Percentiles rank a stretch among this genome's conserved stretches.
These are phyloP conservation scores for Grosmannia huntii DNA, from an alignment of 2,329 filamentous ascomycete species.

Conservation along the genomic window DNA sequence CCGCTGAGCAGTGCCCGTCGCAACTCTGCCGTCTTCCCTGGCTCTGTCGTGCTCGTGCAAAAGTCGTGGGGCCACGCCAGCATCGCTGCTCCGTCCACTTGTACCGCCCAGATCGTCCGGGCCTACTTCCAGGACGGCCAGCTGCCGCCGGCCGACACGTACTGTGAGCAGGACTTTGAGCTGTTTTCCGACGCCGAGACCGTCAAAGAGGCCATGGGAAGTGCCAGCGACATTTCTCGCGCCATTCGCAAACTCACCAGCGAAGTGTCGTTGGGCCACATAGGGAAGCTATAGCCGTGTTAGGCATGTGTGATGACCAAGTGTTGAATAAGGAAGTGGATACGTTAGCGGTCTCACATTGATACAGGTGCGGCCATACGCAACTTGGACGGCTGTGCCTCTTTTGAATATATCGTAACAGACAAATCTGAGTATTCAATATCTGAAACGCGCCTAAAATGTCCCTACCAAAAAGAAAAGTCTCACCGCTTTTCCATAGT, in stretches of 20 bases:
- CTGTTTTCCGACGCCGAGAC: neutral
- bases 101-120: slow-evolving; percentile 26
- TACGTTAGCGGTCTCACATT: too few relatives aligned
- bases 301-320: neutral
- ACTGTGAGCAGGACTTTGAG: slow-evolving; percentile 8
- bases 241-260: neutral
- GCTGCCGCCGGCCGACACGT: slow-evolving; percentile 22
- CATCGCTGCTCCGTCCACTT: slow-evolving; percentile 28
- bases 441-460: too few relatives aligned
- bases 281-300: neutral
- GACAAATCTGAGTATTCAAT: too few relatives aligned
- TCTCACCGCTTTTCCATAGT: too few relatives aligned
- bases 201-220: too few relatives aligned
- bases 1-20: slow-evolving; percentile 23
- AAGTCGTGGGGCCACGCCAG: slow-evolving; percentile 35
- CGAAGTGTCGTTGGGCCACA: neutral
- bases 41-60: slow-evolving; percentile 32
- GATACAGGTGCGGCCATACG: too few relatives aligned
- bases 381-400: too few relatives aligned
- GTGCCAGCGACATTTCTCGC: neutral
- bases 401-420: too few relatives aligned
- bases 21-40: slow-evolving; percentile 9
- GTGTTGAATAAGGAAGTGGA: too few relatives aligned
- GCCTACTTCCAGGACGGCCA: slow-evolving; percentile 31
- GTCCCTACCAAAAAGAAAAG: too few relatives aligned